A percentile compares a stretch with the other conserved stretches of the same genome.
Conservation (phyloP, 2,329 filamentous ascomycete species). For the Diaporthe eres region DNA sequence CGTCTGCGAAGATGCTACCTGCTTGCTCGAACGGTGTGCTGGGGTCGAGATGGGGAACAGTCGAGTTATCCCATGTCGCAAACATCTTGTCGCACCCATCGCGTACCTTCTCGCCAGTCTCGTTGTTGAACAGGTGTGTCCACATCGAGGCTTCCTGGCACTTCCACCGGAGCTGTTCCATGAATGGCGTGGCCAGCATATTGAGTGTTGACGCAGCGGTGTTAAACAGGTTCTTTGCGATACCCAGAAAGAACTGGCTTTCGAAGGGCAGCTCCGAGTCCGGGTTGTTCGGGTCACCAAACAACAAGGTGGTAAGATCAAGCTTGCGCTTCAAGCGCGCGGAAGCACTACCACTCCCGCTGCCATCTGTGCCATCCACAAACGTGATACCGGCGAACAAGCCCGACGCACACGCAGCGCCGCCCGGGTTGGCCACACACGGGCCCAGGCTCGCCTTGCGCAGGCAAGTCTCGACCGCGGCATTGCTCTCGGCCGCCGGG, state of each 20-base stretch:
- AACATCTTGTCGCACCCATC: neutral
- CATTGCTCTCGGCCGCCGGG: neutral
- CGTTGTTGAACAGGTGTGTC: constrained; percentile 8
- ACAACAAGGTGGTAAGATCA: neutral
- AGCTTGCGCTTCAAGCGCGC: neutral
- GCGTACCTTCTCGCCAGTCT: neutral
- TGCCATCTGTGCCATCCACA: neutral
- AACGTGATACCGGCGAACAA: neutral
- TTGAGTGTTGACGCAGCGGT: neutral
- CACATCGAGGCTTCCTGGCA: neutral
- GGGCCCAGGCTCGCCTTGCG: neutral
- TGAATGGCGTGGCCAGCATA: neutral
- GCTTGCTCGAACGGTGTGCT: neutral
- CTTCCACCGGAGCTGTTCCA: neutral
- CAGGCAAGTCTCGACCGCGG: neutral
- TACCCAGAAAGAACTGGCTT: neutral
- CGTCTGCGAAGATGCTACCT: neutral
- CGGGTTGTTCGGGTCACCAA: constrained; percentile 8
- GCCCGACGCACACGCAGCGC: neutral
- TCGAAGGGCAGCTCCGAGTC: constrained; percentile 5
- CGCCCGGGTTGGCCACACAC: neutral
- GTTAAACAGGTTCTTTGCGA: neutral
- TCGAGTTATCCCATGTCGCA: neutral
- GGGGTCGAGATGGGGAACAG: neutral
- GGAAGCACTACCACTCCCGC: neutral